phyloP scores from a whole-genome alignment of 495 filamentous ascomycete species.

The Acidiella bohemica region DNA sequence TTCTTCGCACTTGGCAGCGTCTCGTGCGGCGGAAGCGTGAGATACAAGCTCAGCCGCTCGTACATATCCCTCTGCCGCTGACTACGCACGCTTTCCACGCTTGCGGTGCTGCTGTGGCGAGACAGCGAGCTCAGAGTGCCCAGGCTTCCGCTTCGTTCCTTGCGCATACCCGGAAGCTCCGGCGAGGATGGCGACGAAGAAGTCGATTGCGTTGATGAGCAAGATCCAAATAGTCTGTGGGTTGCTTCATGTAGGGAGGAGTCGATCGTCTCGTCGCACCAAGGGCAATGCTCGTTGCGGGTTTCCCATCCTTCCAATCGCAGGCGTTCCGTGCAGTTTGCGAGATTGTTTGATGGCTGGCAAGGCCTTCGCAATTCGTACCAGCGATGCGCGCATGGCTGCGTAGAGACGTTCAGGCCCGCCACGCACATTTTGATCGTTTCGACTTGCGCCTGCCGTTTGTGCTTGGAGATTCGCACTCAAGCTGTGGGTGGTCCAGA shows the following conservation, averaged over 20 bases:
- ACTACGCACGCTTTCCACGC: conserved; percentile 20
- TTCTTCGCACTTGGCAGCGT: conserved; percentile 15
- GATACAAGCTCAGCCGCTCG: conserved; percentile 26
- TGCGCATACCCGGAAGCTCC: conserved; percentile 1
- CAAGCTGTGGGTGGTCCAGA: too few relatives aligned
- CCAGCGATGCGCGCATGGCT: conserved; percentile 31
- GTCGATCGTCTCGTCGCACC: conserved; percentile 22
- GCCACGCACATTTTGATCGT: conserved; percentile 27
- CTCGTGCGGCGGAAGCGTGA: conserved; percentile 17
- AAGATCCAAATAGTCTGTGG: conserved; percentile 26
- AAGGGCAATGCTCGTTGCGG: conserved; percentile 30
- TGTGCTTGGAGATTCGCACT: too few relatives aligned
- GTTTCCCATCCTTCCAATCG: conserved; percentile 30
- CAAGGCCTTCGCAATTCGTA: conserved; percentile 25
- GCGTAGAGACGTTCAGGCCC: conserved; percentile 27
- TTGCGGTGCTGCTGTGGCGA: conserved; percentile 22
- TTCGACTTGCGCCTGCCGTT: too few relatives aligned
- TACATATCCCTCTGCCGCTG: conserved; percentile 26
- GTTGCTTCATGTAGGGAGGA: conserved; percentile 19
- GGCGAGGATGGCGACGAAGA: conserved; percentile 13
- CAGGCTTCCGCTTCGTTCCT: conserved; percentile 8
- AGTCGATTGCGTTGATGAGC: too few relatives aligned
- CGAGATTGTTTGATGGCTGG: conserved; percentile 23
- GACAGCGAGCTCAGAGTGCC: conserved; percentile 18
- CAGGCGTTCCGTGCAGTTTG: conserved; percentile 26